Percentiles rank a stretch among this genome's conserved stretches.
These are phyloP conservation scores for Cladosporium sp. DNA, from an alignment of 2,329 filamentous ascomycete genomes.

Conservation along the genomic window DNA sequence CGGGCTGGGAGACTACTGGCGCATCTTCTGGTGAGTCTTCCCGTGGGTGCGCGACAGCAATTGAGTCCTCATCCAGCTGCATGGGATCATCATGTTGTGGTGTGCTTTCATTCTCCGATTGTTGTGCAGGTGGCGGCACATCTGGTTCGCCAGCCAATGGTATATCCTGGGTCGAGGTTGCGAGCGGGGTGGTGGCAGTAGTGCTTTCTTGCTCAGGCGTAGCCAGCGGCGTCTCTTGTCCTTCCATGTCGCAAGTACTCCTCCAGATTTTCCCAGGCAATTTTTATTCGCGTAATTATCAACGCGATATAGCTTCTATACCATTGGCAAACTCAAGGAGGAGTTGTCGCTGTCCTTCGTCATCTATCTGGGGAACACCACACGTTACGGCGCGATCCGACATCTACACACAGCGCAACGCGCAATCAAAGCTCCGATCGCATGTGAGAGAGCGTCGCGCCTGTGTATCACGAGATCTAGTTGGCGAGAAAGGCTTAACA, in stretches of 20 bases:
- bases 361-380: constrained; percentile 18
- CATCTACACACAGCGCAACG: constrained; percentile 7
- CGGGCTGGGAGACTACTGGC: neutral
- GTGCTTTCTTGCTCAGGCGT: neutral
- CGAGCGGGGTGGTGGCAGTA: constrained; percentile 1
- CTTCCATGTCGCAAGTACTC: neutral
- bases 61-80: neutral
- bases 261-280: neutral
- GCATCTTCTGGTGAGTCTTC: neutral
- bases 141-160: neutral
- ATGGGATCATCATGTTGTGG: neutral
- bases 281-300: neutral
- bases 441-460: constrained; percentile 12
- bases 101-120: neutral
- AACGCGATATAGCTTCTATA: neutral
- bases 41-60: neutral
- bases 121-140: constrained; percentile 8
- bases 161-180: neutral
- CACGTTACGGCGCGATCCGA: constrained; percentile 10
- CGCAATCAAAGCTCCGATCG: constrained; percentile 16
- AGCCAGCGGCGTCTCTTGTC: constrained; percentile 3
- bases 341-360: constrained; percentile 2
- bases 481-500: neutral
- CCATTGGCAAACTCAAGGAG: constrained; percentile 16
- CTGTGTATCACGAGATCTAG: neutral